Base-by-base conservation (phyloP, 306 rosid species). In the Inga laurina region DNA sequence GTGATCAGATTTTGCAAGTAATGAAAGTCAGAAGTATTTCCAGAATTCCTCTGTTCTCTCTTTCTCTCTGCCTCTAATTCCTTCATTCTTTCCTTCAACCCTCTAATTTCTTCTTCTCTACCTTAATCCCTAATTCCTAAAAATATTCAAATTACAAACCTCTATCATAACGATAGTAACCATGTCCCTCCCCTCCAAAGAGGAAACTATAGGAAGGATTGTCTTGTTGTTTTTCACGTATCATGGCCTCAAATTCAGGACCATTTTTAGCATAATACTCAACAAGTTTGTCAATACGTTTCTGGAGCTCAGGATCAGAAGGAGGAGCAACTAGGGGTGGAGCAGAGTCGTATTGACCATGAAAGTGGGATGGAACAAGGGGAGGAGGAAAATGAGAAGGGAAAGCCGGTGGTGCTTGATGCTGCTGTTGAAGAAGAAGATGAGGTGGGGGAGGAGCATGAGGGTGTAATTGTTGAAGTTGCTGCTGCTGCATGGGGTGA, bases 161-260 rank as follows among this genome's bases (percentile, higher is more conserved):
- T n/a, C n/a, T n/a, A n/a, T n/a, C n/a, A n/a, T n/a, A n/a, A 10
- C 97, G 91, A 69, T 96, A 96, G 70, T 94, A 94, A 74, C 88
- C 83, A 46, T 96, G 91, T 73, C 99, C 99, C 43, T 96, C 98
- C 87, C 97, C 99, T 35, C 99, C 98, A 86, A 96, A 92, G 66
- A 96, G 96, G 85, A 96, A 94, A 71, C 93, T 86, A 79, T 94
- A 96, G 4, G 94, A 93, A 43, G 99, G 99, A 87, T 94, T 96
- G 59, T 96, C 99, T 66, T 92, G 88, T 80, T 96, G 98, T 75
- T 96, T 96, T 61, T 96, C 98, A 62, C 99, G 90, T 75, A 96
- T 92, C 98, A 92, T 96, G 77, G 94, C 94, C 84, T 94, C 99
- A 87, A 96, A 96, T 71, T 94, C 98, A 11, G 98, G 99, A 10